These are phyloP conservation scores for Populus deltoides DNA, from an alignment of 345 rosid genomes.

Conservation along the genomic window DNA sequence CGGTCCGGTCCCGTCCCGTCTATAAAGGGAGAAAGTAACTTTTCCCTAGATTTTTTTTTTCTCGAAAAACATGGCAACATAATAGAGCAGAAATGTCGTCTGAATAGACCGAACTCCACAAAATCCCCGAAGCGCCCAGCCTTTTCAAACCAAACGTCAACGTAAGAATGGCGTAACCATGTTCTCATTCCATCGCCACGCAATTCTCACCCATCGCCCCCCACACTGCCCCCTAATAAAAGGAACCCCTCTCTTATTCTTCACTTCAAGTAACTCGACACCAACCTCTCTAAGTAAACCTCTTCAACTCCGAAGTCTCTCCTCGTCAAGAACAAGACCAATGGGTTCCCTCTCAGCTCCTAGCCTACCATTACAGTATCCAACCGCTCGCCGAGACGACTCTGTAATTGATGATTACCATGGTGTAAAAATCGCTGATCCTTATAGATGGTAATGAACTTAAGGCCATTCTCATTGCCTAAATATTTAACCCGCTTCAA, in stretches of 20 bases:
- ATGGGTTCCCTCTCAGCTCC: constrained; percentile 68
- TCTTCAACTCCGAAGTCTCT: not conserved
- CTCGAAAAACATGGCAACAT: not conserved
- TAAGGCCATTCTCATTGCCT: not conserved
- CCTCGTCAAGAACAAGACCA: not conserved
- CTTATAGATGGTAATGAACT: constrained; percentile 69
- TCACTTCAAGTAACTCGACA: not conserved
- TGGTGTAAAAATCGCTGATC: constrained; percentile 69
- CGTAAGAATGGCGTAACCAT: constrained; percentile 1
- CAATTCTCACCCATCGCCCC: not conserved
- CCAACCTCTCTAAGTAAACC: not conserved
- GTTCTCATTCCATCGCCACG: constrained; percentile 20
- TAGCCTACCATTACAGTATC: constrained; percentile 44
- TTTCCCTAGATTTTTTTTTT: not conserved
- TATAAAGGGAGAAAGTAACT: too few species aligned
- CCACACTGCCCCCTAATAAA: not conserved
- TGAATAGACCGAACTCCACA: not conserved
- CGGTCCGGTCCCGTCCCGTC: too few species aligned
- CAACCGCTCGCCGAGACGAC: constrained; percentile 64
- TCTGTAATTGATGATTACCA: constrained; percentile 71
- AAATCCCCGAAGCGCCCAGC: not conserved
- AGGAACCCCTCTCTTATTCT: not conserved
- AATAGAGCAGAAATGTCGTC: not conserved
- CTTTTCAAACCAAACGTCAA: too few species aligned
- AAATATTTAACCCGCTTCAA: not conserved